Percentiles rank a stretch among this genome's conserved stretches.
Conservation (phyloP, 2,329 filamentous ascomycete genomes). For the Grosmannia serpens region DNA sequence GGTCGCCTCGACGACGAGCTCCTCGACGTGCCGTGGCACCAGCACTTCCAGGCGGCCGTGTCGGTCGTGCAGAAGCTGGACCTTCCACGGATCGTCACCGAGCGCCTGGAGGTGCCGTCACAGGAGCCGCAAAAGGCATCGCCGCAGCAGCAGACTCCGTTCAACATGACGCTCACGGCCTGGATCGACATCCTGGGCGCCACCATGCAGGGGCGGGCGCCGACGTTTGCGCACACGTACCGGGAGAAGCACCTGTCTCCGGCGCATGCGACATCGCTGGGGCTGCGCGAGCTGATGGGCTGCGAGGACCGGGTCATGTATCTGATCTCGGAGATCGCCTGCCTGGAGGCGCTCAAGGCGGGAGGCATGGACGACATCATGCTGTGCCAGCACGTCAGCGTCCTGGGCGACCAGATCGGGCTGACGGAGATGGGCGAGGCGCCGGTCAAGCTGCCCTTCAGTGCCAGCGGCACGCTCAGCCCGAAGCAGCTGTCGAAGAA, state of each 20-base stretch:
- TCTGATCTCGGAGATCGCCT: conserved; percentile 92
- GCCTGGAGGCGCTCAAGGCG: conserved; percentile 77
- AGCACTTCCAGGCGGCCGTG: conserved; percentile 87
- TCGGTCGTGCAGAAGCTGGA: conserved; percentile 78
- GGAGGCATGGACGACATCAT: conserved; percentile 75
- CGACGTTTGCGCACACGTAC: conserved; percentile 88
- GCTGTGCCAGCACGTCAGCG: conserved; percentile 79
- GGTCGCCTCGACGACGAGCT: conserved; percentile 75
- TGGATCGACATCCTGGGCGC: conserved; percentile 98
- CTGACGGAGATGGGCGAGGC: conserved; percentile 58
- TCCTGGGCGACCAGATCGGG: conserved; percentile 78
- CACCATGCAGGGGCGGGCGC: conserved; percentile 79
- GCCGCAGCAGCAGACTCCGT: conserved; percentile 56
- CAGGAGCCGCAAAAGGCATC: conserved; percentile 17
- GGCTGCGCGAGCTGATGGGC: conserved; percentile 88
- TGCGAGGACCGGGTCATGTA: conserved; percentile 98
- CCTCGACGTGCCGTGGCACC: conserved; percentile 90
- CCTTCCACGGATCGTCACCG: conserved; percentile 53
- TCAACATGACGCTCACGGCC: conserved; percentile 87
- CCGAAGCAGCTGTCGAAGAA: conserved; percentile 77
- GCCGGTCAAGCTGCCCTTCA: conserved; percentile 49
- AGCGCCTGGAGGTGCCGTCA: neutral
- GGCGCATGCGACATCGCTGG: conserved; percentile 47
- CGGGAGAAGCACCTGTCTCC: conserved; percentile 78
- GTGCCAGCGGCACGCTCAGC: conserved; percentile 61